These are phyloP conservation scores for Phialophora macrospora DNA, from an alignment of 2,329 filamentous ascomycete species.

Conservation along the genomic window DNA sequence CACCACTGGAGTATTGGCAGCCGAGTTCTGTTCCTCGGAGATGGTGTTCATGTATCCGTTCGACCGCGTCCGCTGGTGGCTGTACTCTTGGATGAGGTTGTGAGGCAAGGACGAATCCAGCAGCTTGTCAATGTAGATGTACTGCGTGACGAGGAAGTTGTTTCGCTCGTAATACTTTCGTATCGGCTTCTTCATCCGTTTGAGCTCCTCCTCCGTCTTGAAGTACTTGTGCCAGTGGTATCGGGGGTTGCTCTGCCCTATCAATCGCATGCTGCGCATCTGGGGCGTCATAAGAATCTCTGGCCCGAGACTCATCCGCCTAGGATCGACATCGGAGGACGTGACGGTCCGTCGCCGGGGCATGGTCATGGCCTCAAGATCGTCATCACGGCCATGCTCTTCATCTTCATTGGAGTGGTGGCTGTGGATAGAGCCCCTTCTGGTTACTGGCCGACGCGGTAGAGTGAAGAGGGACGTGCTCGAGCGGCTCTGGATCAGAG, in stretches of 20 bases:
- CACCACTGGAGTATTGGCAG: constrained; percentile 39
- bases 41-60: constrained; percentile 71
- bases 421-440: constrained; percentile 32
- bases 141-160: constrained; percentile 87
- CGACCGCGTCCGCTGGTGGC: constrained; percentile 52
- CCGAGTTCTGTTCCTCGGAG: constrained; percentile 64
- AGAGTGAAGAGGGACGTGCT: constrained; percentile 36
- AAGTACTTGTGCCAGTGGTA: constrained; percentile 88
- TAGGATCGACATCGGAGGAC: constrained; percentile 30
- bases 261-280: constrained; percentile 72
- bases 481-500: constrained; percentile 41
- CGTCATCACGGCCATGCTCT: constrained; percentile 27
- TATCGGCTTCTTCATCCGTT: constrained; percentile 71
- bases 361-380: constrained; percentile 9
- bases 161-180: constrained; percentile 86
- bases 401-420: constrained; percentile 35
- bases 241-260: constrained; percentile 83
- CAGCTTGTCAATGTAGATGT: constrained; percentile 88
- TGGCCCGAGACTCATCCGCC: constrained; percentile 35
- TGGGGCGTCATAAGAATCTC: constrained; percentile 41
- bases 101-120: constrained; percentile 92
- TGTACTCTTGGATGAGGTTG: constrained; percentile 88
- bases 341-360: constrained; percentile 34
- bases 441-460: constrained; percentile 14
- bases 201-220: constrained; percentile 77